These are phyloP conservation scores for Mycena kentingensis DNA, from an alignment of 768 basidiomycete genomes.

Conservation along the genomic window DNA sequence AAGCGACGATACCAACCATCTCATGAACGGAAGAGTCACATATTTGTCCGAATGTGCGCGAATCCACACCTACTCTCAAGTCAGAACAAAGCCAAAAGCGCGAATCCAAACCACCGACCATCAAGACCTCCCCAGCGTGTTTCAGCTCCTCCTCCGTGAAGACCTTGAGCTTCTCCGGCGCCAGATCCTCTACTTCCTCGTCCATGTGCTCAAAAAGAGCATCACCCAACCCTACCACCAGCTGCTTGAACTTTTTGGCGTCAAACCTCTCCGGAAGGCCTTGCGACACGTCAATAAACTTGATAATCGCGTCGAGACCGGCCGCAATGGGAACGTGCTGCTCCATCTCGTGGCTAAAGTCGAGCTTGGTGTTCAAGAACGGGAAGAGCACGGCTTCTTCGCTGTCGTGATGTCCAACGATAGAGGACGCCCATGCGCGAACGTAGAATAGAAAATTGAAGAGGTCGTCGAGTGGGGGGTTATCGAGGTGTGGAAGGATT, in stretches of 20 bases:
- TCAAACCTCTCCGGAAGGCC: conserved; percentile 34
- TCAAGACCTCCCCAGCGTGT: conserved; percentile 18
- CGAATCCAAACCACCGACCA: no score
- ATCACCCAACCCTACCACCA: conserved; percentile 31
- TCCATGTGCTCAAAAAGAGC: conserved; percentile 40
- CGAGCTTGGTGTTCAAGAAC: conserved; percentile 37
- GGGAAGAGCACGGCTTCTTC: conserved; percentile 42
- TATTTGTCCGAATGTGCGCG: conserved; percentile 30
- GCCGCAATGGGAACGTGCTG: conserved; percentile 39
- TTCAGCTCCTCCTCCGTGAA: conserved; percentile 32
- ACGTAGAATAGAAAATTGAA: conserved; percentile 43
- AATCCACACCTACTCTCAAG: no score
- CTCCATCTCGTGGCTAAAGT: conserved; percentile 38
- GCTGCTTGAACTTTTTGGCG: conserved; percentile 25
- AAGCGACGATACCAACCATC: conserved; percentile 28
- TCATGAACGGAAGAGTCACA: conserved; percentile 41
- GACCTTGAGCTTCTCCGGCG: conserved; percentile 32
- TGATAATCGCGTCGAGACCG: conserved; percentile 30
- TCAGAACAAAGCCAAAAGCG: no score
- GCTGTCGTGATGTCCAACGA: conserved; percentile 38
- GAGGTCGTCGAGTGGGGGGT: conserved; percentile 38
- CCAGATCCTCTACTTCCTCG: conserved; percentile 39
- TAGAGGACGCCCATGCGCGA: conserved; percentile 37
- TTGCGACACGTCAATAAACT: conserved; percentile 26
- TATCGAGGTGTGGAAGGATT: conserved; percentile 36